Evolutionary conservation across 2,329 filamentous ascomycete genomes (phyloP).

Genomic region (Parasarocladium wereldwijsianum): DNA sequence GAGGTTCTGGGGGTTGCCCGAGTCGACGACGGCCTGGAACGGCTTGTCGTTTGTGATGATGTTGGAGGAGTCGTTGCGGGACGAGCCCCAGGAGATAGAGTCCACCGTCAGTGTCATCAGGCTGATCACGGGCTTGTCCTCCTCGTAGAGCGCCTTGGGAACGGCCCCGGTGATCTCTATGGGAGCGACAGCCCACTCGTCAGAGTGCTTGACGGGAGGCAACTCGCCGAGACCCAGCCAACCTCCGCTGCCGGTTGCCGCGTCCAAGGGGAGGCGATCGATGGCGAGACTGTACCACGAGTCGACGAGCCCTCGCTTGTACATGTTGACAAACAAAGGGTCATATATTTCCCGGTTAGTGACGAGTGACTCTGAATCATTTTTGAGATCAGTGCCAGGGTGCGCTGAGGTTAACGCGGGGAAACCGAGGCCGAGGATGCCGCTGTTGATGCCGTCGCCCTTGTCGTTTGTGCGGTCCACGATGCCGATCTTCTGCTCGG

Average conservation of each 20-base stretch:
- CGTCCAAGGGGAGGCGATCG: constrained; percentile 6
- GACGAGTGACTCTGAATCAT: constrained; percentile 5
- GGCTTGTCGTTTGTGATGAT: constrained; percentile 12
- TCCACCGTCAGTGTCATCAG: constrained; percentile 9
- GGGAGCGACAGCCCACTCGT: constrained; percentile 7
- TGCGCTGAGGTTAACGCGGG: constrained; percentile 10
- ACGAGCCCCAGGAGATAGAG: constrained; percentile 6
- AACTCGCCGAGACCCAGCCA: constrained; percentile 11
- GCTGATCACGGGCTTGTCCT: constrained; percentile 6
- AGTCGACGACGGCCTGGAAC: constrained; percentile 27
- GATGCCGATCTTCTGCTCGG: constrained; percentile 9
- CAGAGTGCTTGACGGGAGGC: constrained; percentile 7
- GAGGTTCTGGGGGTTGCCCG: constrained; percentile 25
- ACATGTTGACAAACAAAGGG: constrained; percentile 8
- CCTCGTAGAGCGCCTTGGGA: constrained; percentile 7
- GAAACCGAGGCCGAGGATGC: constrained; percentile 11
- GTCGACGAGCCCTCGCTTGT: constrained; percentile 8
- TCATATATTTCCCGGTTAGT: constrained; percentile 7
- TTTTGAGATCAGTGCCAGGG: constrained; percentile 6
- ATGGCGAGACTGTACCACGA: constrained; percentile 11
- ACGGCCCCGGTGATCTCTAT: constrained; percentile 9
- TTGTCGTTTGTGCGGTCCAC: constrained; percentile 9
- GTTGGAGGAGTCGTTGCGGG: not conserved
- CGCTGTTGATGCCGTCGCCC: constrained; percentile 9
- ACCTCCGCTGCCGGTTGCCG: constrained; percentile 6